These are phyloP conservation scores for Talaromyces thailandensis DNA, from an alignment of 495 filamentous ascomycete species.

Conservation along the genomic window DNA sequence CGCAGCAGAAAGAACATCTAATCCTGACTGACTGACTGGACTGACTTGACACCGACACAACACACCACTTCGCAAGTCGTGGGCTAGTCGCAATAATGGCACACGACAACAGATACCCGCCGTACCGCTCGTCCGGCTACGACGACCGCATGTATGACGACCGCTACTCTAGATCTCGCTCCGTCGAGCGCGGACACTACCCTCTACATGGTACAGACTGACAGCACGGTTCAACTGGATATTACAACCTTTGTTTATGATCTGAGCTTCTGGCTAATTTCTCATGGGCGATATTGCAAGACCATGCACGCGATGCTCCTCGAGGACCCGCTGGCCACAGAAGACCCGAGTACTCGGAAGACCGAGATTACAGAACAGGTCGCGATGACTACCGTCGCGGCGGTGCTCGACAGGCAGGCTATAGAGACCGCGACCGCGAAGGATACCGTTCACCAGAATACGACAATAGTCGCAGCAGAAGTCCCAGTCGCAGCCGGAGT, in stretches of 20 bases:
- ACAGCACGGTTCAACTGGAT: constrained; percentile 3
- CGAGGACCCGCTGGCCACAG: constrained; percentile 30
- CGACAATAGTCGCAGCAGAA: constrained; percentile 30
- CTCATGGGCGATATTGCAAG: constrained; percentile 17
- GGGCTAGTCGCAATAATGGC: not conserved
- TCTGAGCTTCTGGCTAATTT: constrained; percentile 18
- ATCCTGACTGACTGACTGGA: no score
- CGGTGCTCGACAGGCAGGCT: constrained; percentile 21
- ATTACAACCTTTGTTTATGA: not conserved
- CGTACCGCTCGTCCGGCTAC: constrained; percentile 17
- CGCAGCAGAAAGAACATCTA: not conserved
- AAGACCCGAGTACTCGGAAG: constrained; percentile 25
- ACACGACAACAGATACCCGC: constrained; percentile 8
- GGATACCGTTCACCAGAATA: constrained; percentile 44
- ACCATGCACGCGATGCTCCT: constrained; percentile 28
- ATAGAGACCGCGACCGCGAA: constrained; percentile 49
- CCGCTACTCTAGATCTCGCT: constrained; percentile 26
- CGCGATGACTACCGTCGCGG: constrained; percentile 33
- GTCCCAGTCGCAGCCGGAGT: constrained; percentile 32
- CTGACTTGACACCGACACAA: no score
- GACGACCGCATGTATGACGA: constrained; percentile 44
- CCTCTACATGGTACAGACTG: constrained; percentile 30
- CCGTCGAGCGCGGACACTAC: constrained; percentile 19
- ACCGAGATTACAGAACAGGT: constrained; percentile 27
- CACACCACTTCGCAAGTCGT: not conserved